phyloP scores from a whole-genome alignment of 1,139 yeast genomes.

The Suhomyces terraborum region DNA sequence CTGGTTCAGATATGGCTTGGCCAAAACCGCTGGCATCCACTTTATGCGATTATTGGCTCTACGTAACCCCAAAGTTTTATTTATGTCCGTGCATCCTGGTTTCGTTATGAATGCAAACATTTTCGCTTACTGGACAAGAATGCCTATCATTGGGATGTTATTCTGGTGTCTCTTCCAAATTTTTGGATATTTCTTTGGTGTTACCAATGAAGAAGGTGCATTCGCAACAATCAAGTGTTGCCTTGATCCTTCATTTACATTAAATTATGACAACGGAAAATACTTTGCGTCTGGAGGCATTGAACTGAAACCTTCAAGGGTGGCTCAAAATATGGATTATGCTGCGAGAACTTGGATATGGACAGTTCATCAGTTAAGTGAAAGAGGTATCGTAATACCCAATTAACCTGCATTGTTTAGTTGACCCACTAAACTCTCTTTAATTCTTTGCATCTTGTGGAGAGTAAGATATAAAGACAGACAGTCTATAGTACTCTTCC shows the following conservation, averaged over 20 bases:
- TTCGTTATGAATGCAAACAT: slow-evolving; percentile 77
- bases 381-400: slow-evolving; percentile 39
- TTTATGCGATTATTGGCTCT: slow-evolving; percentile 65
- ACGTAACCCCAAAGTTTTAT: slow-evolving; percentile 65
- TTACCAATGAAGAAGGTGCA: slow-evolving; percentile 70
- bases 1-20: slow-evolving; percentile 77
- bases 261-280: slow-evolving; percentile 65
- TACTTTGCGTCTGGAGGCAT: slow-evolving; percentile 64
- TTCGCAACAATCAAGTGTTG: slow-evolving; percentile 67
- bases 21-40: slow-evolving; percentile 81
- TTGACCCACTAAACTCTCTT: slow-evolving; percentile 1
- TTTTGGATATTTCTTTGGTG: slow-evolving; percentile 70
- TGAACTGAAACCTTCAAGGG: slow-evolving; percentile 53
- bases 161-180: slow-evolving; percentile 71
- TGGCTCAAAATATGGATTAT: slow-evolving; percentile 60
- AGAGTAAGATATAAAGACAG: neutral
- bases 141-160: slow-evolving; percentile 72
- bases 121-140: slow-evolving; percentile 71
- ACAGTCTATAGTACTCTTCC: slow-evolving; percentile 5
- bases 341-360: slow-evolving; percentile 83
- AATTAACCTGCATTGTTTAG: slow-evolving; percentile 7
- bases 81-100: slow-evolving; percentile 82
- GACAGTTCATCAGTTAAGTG: slow-evolving; percentile 65
- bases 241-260: slow-evolving; percentile 51
- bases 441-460: slow-evolving; percentile 7